These are phyloP conservation scores for Pneumocystis wakefieldiae DNA, from an alignment of 1,139 yeast genomes.

Conservation along the genomic window DNA sequence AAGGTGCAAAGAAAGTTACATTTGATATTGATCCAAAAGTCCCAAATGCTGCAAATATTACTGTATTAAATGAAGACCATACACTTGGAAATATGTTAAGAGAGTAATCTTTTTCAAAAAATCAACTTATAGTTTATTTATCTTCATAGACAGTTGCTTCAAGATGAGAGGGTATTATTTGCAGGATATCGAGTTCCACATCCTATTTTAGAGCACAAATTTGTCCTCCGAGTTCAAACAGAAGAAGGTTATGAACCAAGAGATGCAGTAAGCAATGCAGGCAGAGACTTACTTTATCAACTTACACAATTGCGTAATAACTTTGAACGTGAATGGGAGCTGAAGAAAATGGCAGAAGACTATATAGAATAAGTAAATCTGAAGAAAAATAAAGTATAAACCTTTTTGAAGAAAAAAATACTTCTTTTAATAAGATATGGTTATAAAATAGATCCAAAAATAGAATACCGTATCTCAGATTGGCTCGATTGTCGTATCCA, in stretches of 20 bases:
- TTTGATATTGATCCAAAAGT: conserved; percentile 89
- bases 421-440: neutral
- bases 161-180: conserved; percentile 74
- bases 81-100: conserved; percentile 83
- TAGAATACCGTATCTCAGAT: neutral
- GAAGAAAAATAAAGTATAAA: neutral
- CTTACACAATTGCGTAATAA: conserved; percentile 57
- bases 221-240: conserved; percentile 84
- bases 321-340: conserved; percentile 84
- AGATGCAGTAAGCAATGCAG: conserved; percentile 80
- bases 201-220: conserved; percentile 78
- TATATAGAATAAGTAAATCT: neutral
- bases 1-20: conserved; percentile 65
- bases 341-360: conserved; percentile 32
- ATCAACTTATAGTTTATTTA: conserved; percentile 4
- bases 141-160: conserved; percentile 30
- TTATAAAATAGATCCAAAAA: too few relatives aligned
- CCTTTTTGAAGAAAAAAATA: neutral
- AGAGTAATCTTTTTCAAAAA: conserved; percentile 25
- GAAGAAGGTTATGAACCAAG: conserved; percentile 88
- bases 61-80: conserved; percentile 93
- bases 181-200: conserved; percentile 97
- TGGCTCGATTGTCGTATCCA: neutral
- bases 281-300: conserved; percentile 67
- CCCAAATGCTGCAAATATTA: conserved; percentile 84